Base-by-base conservation (phyloP, 1,284 basidiomycete species). In the Cryptococcus jaspeensis region DNA sequence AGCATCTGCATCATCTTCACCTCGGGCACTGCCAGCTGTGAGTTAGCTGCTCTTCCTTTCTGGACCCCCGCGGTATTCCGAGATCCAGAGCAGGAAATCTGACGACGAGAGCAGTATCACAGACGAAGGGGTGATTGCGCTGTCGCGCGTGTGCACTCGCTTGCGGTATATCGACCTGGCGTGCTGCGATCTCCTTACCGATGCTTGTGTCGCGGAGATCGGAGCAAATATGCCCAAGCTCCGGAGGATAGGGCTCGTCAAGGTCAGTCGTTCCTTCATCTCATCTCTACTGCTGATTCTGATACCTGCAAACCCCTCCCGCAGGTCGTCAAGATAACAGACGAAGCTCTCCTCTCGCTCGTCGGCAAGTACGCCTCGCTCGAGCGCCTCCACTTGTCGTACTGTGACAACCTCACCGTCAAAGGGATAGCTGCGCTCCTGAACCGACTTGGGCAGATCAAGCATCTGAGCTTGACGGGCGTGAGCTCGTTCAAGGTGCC, bases 121-220 rank as follows among this genome's bases (percentile, higher is more conserved):
- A 2, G 96, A 99, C 73, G 84, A 84, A 25, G 92, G 90, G 7
- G 88, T 99, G 39, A 87, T 86, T 52, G 84, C 84, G 9, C 81
- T 99, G 16, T 93, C 92, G 3, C 82, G 90, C 41, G 84, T 85
- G 22, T 99, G 96, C 76, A 94, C 91, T 0, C 83, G 96, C n/a
- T 76, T 99, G 56, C 83, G 96, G 64, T 99, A 99, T 74, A 87
- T 99, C 59, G 96, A 99, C 75, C 86, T 99, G 62, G 96, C 96
- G 5, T 95, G 94, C 78, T 99, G 95, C 67, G 81, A 85, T 1
- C 82, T 86, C 42, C 80, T 99, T 42, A 97, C 95, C 15, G 96
- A 99, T 73, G 85, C 91, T 81, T 92, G 90, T 48, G 91, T 99
- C 3, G 87, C 91, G 65, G 95, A 98, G 73, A 82, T 99, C 23